Percentiles rank a stretch among this genome's conserved stretches.
These are phyloP conservation scores for Nepenthes mirabilis DNA, from an alignment of 148 eudicot species.

Conservation along the genomic window DNA sequence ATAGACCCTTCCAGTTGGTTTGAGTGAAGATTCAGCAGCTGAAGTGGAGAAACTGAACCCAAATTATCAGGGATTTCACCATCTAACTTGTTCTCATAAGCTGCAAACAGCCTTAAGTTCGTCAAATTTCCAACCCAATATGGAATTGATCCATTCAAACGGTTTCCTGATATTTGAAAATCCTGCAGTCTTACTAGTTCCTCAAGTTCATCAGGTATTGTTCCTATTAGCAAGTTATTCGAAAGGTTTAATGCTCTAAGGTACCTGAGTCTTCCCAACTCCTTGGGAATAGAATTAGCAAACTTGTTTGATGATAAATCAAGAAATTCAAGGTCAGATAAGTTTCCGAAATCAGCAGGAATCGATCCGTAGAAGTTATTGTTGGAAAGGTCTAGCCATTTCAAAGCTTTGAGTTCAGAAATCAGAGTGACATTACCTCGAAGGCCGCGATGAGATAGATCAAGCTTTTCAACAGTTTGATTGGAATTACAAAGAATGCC, in stretches of 20 bases:
- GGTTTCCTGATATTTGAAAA: slow-evolving; percentile 49
- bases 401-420: slow-evolving; percentile 60
- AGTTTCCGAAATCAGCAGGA: slow-evolving; percentile 61
- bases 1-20: slow-evolving; percentile 27
- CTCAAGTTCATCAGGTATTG: slow-evolving; percentile 41
- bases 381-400: slow-evolving; percentile 68
- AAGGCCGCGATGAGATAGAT: slow-evolving; percentile 57
- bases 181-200: slow-evolving; percentile 30
- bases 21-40: slow-evolving; percentile 20
- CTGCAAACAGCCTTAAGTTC: slow-evolving; percentile 14
- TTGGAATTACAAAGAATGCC: slow-evolving; percentile 50
- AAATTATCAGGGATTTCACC: slow-evolving; percentile 30
- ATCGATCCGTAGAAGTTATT: slow-evolving; percentile 66
- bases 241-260: slow-evolving; percentile 44
- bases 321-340: slow-evolving; percentile 43
- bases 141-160: slow-evolving; percentile 34
- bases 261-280: slow-evolving; percentile 41
- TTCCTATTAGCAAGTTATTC: slow-evolving; percentile 55
- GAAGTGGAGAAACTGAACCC: slow-evolving; percentile 12
- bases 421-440: slow-evolving; percentile 78
- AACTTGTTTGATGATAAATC: slow-evolving; percentile 71
- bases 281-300: slow-evolving; percentile 63
- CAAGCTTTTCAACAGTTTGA: slow-evolving; percentile 46
- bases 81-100: slow-evolving; percentile 20
- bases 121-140: slow-evolving; percentile 22